phyloP scores from a whole-genome alignment of 2,329 filamentous ascomycete genomes.

The Zasmidium citrigriseum region DNA sequence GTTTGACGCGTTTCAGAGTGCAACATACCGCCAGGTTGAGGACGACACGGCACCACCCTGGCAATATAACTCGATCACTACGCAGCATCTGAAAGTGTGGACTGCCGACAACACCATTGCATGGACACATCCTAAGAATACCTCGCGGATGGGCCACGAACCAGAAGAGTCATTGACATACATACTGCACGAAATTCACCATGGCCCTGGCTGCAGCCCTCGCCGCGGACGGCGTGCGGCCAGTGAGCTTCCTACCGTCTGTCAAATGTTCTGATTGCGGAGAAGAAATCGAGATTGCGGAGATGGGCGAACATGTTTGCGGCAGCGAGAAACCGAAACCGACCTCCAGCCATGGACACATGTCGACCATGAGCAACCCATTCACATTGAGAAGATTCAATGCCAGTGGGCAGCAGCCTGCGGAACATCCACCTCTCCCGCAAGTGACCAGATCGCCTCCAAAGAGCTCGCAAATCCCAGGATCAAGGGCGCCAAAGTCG shows the following conservation, averaged over 20 bases:
- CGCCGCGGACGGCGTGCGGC: slow-evolving; percentile 46
- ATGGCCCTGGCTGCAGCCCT: slow-evolving; percentile 35
- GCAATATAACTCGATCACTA: background rate
- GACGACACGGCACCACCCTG: background rate
- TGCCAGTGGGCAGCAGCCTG: slow-evolving; percentile 12
- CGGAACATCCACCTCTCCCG: slow-evolving; percentile 3
- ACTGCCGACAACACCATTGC: background rate
- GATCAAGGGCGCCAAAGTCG: slow-evolving; percentile 17
- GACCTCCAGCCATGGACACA: slow-evolving; percentile 16
- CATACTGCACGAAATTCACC: background rate
- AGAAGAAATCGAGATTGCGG: slow-evolving; percentile 74
- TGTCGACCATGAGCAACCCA: slow-evolving; percentile 27
- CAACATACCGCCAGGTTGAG: background rate
- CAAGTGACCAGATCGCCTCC: slow-evolving; percentile 5
- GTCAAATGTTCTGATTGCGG: slow-evolving; percentile 87
- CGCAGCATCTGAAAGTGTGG: background rate
- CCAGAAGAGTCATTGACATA: background rate
- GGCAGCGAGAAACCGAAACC: slow-evolving; percentile 17
- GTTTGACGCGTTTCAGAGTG: background rate
- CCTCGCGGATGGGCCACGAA: background rate
- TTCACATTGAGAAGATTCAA: slow-evolving; percentile 27
- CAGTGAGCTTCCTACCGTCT: slow-evolving; percentile 72
- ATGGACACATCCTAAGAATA: background rate
- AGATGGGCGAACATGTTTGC: slow-evolving; percentile 84
- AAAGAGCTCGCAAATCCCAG: slow-evolving; percentile 4